A percentile compares a stretch with the other conserved stretches of the same genome.
Evolutionary conservation across 2,329 filamentous ascomycete species (phyloP).

Genomic region (Xylaria digitata): DNA sequence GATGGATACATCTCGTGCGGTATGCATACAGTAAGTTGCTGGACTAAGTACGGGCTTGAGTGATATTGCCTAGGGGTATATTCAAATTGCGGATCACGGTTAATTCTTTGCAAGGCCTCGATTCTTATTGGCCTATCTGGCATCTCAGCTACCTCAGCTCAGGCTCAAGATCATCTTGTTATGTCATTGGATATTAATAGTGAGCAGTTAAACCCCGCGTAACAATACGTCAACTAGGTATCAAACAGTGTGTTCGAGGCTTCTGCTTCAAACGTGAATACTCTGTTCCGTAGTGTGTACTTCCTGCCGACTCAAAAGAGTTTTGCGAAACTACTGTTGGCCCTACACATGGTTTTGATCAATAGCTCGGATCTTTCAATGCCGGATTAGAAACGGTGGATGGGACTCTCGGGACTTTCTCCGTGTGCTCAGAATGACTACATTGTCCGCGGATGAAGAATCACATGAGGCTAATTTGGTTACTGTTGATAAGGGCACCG

Average conservation of each 20-base stretch:
- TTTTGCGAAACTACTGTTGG: neutral
- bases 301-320: neutral
- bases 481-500: slow-evolving; percentile 12
- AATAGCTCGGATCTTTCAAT: neutral
- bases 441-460: neutral
- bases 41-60: slow-evolving; percentile 13
- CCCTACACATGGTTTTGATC: neutral
- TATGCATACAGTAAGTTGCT: slow-evolving; percentile 33
- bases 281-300: neutral
- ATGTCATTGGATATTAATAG: slow-evolving; percentile 32
- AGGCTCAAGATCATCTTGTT: slow-evolving; percentile 12
- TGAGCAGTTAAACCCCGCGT: slow-evolving; percentile 16
- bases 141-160: slow-evolving; percentile 35
- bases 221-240: slow-evolving; percentile 6
- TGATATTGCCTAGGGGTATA: slow-evolving; percentile 21
- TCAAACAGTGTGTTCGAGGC: slow-evolving; percentile 8
- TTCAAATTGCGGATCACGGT: slow-evolving; percentile 23
- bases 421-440: slow-evolving; percentile 8
- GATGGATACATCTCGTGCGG: slow-evolving; percentile 27
- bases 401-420: neutral
- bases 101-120: slow-evolving; percentile 12
- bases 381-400: neutral
- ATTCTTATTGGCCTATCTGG: slow-evolving; percentile 17
- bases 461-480: slow-evolving; percentile 24
- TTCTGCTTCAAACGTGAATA: slow-evolving; percentile 1